phyloP scores from a whole-genome alignment of 2,329 filamentous ascomycete genomes.

The Fusarium sp. region DNA sequence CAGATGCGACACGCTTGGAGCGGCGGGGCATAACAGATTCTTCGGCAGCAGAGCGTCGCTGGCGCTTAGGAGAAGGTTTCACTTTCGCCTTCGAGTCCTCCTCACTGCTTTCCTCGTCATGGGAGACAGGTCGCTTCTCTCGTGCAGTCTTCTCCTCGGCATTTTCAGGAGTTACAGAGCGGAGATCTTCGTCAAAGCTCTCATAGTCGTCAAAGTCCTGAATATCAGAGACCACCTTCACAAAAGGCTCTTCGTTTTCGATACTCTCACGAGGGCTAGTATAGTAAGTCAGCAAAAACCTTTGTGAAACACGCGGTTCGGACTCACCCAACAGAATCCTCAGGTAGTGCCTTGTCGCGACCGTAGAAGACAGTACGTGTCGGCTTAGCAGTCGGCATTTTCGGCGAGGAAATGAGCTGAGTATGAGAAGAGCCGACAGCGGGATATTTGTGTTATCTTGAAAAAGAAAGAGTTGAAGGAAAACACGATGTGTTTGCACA shows the following conservation, averaged over 20 bases:
- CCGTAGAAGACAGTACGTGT: slow-evolving; percentile 41
- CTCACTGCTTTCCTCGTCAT: not conserved
- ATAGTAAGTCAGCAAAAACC: not conserved
- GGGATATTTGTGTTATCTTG: no score
- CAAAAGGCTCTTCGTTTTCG: slow-evolving; percentile 20
- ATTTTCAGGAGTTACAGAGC: not conserved
- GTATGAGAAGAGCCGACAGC: not conserved
- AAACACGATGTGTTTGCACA: not conserved
- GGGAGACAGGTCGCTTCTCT: slow-evolving; percentile 17
- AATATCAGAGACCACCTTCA: slow-evolving; percentile 24
- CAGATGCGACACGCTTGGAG: slow-evolving; percentile 27
- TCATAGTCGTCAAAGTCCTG: slow-evolving; percentile 28
- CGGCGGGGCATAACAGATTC: slow-evolving; percentile 15
- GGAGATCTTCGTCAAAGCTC: slow-evolving; percentile 4
- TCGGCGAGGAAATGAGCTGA: not conserved
- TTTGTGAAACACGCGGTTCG: fast-evolving
- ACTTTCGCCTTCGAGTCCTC: not conserved
- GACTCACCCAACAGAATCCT: slow-evolving; percentile 34
- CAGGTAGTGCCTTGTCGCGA: slow-evolving; percentile 32
- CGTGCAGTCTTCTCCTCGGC: not conserved
- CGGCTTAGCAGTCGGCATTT: slow-evolving; percentile 33
- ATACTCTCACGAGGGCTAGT: slow-evolving; percentile 27
- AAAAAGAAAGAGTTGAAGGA: not conserved
- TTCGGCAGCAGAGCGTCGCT: not conserved
- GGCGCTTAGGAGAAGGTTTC: slow-evolving; percentile 23